These are phyloP conservation scores for Choiromyces venosus DNA, from an alignment of 495 filamentous ascomycete species.

Conservation along the genomic window DNA sequence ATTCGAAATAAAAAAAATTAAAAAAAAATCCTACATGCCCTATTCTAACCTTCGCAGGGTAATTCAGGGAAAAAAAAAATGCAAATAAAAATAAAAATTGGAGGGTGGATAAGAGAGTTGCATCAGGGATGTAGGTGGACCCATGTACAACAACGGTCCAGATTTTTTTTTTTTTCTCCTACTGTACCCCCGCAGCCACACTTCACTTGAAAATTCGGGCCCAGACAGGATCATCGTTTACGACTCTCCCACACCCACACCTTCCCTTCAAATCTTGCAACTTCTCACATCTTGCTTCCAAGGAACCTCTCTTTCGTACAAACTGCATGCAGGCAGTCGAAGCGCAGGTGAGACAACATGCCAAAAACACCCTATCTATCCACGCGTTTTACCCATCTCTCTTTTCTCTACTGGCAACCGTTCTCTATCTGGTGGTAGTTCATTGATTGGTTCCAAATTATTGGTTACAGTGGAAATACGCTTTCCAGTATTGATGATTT, in stretches of 20 bases:
- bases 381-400: slow-evolving; percentile 25
- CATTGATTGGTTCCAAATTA: slow-evolving; percentile 25
- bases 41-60: not conserved
- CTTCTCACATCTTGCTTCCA: slow-evolving; percentile 31
- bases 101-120: slow-evolving; percentile 33
- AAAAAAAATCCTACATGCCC: not conserved
- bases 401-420: slow-evolving; percentile 13
- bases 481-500: slow-evolving; percentile 14
- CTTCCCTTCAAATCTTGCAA: slow-evolving; percentile 16
- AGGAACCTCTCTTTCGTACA: slow-evolving; percentile 20
- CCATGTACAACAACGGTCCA: slow-evolving; percentile 29
- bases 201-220: slow-evolving; percentile 17
- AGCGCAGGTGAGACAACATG: slow-evolving; percentile 38
- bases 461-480: slow-evolving; percentile 30
- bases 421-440: slow-evolving; percentile 27
- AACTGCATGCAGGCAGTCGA: slow-evolving; percentile 38
- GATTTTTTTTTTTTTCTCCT: slow-evolving; percentile 31
- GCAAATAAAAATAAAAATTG: slow-evolving; percentile 28
- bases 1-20: not conserved
- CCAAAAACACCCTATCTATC: slow-evolving; percentile 36
- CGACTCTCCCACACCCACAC: slow-evolving; percentile 15
- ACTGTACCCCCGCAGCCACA: slow-evolving; percentile 30
- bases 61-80: not conserved
- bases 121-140: slow-evolving; percentile 28
- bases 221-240: slow-evolving; percentile 33